Conservation (phyloP, 2,329 filamentous ascomycete species). For the Karstenula rhodostoma region DNA sequence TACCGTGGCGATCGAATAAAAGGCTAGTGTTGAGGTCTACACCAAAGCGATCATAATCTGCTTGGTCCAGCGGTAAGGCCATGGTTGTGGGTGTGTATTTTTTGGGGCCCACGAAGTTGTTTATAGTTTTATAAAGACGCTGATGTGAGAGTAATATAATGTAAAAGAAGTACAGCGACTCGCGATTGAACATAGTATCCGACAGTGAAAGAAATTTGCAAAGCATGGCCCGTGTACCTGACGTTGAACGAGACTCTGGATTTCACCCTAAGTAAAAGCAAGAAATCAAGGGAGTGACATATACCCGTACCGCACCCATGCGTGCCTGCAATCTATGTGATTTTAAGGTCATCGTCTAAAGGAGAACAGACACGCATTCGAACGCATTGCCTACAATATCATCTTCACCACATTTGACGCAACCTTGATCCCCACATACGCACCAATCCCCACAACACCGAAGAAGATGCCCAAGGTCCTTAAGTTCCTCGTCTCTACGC, state of each 20-base stretch:
- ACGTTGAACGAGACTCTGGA: background rate
- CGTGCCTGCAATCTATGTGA: background rate
- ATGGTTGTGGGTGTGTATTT: background rate
- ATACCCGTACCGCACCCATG: background rate
- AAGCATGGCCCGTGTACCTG: background rate
- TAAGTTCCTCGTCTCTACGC: constrained; percentile 59
- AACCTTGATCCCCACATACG: constrained; percentile 36
- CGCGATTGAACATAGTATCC: background rate
- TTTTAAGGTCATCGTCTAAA: background rate
- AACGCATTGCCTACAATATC: constrained; percentile 17
- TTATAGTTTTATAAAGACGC: background rate
- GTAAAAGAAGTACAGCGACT: background rate
- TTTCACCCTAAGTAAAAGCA: too few species aligned
- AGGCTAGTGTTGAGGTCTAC: constrained; percentile 16
- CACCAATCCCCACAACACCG: constrained; percentile 35
- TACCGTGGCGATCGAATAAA: constrained; percentile 23
- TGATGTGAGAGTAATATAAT: background rate
- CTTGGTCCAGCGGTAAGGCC: background rate
- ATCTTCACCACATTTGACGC: constrained; percentile 27
- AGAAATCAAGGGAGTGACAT: background rate
- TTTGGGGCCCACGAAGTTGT: background rate
- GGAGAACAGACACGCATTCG: background rate
- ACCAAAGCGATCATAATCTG: background rate
- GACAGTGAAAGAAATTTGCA: background rate
- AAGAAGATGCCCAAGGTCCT: constrained; percentile 55